phyloP scores from a whole-genome alignment of 805 yeast genomes.

The Saccharomycopsis babjevae region DNA sequence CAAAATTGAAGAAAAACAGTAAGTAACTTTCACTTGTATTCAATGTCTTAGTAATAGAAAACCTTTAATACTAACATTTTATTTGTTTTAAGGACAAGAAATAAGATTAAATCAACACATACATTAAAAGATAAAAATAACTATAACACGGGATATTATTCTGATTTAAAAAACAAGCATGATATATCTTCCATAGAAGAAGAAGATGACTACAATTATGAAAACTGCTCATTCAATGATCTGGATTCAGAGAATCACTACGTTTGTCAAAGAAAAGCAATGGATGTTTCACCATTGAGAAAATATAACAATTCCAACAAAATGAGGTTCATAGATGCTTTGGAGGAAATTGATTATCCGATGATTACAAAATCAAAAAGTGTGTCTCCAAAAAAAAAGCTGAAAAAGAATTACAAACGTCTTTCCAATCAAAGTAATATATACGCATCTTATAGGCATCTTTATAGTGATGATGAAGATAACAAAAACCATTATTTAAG shows the following conservation, averaged over 20 bases:
- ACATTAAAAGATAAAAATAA: not conserved
- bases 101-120: conserved; percentile 8
- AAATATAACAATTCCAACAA: not conserved
- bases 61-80: not conserved
- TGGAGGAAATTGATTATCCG: not conserved
- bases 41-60: not conserved
- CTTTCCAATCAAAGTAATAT: not conserved
- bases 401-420: not conserved
- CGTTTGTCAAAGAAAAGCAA: not conserved
- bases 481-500: not conserved
- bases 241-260: conserved; percentile 14
- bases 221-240: conserved; percentile 2
- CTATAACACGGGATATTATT: not conserved
- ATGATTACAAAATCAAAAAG: not conserved
- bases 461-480: not conserved
- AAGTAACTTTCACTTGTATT: not conserved
- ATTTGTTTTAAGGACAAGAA: conserved; percentile 3
- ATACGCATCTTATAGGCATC: not conserved
- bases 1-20: conserved; percentile 7
- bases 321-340: not conserved
- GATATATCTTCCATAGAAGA: not conserved
- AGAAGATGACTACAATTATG: not conserved
- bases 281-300: not conserved
- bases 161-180: not conserved
- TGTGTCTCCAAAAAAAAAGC: not conserved